Conservation (phyloP, 2,329 filamentous ascomycete species). For the Colletotrichum sp. region DNA sequence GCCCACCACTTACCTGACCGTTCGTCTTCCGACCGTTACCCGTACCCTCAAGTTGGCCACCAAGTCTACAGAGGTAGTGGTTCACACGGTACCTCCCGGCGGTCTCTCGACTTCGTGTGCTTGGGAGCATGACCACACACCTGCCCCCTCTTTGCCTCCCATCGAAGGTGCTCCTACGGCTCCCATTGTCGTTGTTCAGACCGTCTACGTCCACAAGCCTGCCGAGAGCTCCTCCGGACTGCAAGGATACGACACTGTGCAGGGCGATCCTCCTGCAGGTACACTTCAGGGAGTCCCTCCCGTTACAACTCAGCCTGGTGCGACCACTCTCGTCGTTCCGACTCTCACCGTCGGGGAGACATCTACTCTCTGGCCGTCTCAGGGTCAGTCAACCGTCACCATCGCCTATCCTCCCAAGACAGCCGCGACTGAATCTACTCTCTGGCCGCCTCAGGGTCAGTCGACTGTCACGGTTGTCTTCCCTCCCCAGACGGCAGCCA, state of each 20-base stretch:
- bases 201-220: not conserved
- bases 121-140: not conserved
- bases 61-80: not conserved
- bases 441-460: not conserved
- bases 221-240: not conserved
- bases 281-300: not conserved
- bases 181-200: not conserved
- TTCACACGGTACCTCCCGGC: not conserved
- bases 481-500: not conserved
- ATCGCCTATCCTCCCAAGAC: not conserved
- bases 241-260: not conserved
- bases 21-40: constrained; percentile 11
- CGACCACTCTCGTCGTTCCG: no score
- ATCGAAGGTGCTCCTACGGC: not conserved
- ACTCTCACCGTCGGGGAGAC: not conserved
- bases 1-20: not conserved
- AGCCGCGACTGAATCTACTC: not conserved
- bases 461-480: not conserved
- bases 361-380: not conserved
- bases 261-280: not conserved
- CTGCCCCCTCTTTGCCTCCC: not conserved
- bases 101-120: not conserved
- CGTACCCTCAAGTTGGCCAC: constrained; percentile 4
- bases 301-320: not conserved
- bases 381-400: not conserved